Conservation (phyloP, 495 filamentous ascomycete species). For the Penicillium alfredii region DNA sequence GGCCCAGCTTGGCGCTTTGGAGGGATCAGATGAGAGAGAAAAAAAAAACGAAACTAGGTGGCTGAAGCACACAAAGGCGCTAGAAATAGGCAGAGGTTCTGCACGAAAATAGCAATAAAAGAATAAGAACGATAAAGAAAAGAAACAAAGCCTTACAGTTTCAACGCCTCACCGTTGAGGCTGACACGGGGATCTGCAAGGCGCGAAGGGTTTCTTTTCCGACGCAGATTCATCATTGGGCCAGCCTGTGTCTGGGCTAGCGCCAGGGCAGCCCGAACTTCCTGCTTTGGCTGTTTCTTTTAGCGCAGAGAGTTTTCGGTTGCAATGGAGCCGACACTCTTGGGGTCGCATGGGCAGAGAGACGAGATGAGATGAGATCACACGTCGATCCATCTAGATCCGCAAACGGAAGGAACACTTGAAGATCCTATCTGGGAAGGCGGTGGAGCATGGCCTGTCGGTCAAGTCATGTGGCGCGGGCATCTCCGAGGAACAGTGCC, state of each 20-base stretch:
- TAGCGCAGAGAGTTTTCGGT: background rate
- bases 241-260: slow-evolving; percentile 12
- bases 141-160: too few species aligned
- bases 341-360: slow-evolving; percentile 16
- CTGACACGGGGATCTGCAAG: slow-evolving; percentile 15
- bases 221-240: slow-evolving; percentile 11
- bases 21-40: too few species aligned
- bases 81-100: too few species aligned
- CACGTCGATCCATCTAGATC: slow-evolving; percentile 7
- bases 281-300: too few species aligned
- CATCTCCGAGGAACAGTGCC: slow-evolving; percentile 19
- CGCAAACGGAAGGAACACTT: slow-evolving; percentile 11
- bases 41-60: too few species aligned
- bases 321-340: slow-evolving; percentile 8
- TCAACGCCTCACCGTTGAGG: too few species aligned
- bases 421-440: slow-evolving; percentile 1
- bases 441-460: too few species aligned
- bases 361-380: slow-evolving; percentile 14
- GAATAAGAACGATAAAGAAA: too few species aligned
- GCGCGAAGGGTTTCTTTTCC: slow-evolving; percentile 4
- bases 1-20: too few species aligned
- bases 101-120: too few species aligned
- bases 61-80: too few species aligned
- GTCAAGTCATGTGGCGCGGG: slow-evolving; percentile 8
- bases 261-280: slow-evolving; percentile 21